Evolutionary conservation across 768 basidiomycete species (phyloP), one percentile per base, ranked within the genome.

Genomic region (Tricholomella constricta): DNA sequence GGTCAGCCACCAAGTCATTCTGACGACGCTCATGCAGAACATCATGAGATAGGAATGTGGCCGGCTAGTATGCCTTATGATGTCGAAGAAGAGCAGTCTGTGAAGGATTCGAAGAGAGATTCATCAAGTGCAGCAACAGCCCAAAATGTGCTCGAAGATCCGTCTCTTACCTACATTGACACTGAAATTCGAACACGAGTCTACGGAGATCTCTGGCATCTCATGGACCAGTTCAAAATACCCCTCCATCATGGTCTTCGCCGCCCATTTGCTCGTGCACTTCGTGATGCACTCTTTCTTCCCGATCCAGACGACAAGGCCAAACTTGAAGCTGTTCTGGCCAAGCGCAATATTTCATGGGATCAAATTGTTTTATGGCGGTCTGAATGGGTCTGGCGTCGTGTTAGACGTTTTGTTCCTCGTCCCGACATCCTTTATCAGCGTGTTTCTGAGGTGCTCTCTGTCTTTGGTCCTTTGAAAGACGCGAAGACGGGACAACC

Each of bases 351-450:
- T 7, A 23, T 45, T n/a, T 20, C 48, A 23, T 65, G 56, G 48
- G 26, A 50, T 0, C 17, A 34, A 1, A 45, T 62, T 35, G 2
- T 62, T 4, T 52, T 54, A 6, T 29, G 23, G 1, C 17, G 35
- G 4, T 26, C 64, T 1, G 36, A 53, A 1, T 65, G 64, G 64
- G 10, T 67, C 4, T 64, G 58, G 57, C 41, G 44, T 1, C 53
- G 48, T 14, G 52, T 59, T 9, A 54, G 56, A n/a, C 59, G 56
- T 3, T 58, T 52, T 19, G 55, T 67, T 15, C 67, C 66, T 0
- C 59, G 55, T 6, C 51, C 59, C 4, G 61, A 66, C 32, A 42
- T 54, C 8, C 56, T 68, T 2, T 27, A 45, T 32, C 8, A 17
- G 4, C 11, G 6, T 2, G 11, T n/a, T n/a, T 14, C n/a, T 15